Percentiles rank a stretch among this genome's conserved stretches.
Evolutionary conservation across 345 rosid species (phyloP).

Genomic region (Lepidium aucheri): DNA sequence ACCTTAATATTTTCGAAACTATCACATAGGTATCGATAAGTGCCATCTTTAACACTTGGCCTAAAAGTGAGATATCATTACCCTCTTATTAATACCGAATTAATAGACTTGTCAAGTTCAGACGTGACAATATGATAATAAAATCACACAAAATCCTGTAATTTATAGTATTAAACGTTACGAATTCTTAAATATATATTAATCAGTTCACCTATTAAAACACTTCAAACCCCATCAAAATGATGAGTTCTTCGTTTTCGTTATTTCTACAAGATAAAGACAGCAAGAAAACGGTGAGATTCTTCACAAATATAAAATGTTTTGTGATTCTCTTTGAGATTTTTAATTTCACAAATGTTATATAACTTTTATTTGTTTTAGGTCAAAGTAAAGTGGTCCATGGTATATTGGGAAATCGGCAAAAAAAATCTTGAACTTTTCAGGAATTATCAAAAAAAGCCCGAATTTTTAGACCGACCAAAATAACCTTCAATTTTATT

Average conservation of each 20-base stretch:
- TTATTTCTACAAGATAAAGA: neutral
- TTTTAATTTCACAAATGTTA: neutral
- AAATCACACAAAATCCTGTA: constrained; percentile 9
- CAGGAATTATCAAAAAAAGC: no score
- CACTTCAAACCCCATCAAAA: neutral
- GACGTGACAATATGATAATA: constrained; percentile 11
- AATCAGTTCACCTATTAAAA: neutral
- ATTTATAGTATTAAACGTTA: constrained; percentile 4
- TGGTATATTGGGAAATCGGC: no score
- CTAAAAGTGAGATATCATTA: neutral
- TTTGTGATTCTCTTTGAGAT: neutral
- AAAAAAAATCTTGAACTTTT: no score
- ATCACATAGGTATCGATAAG: neutral
- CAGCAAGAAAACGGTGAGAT: constrained; percentile 3
- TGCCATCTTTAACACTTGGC: neutral
- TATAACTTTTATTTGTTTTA: neutral
- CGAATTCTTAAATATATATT: neutral
- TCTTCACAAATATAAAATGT: neutral
- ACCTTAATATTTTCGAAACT: neutral
- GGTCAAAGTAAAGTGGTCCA: constrained; percentile 5
- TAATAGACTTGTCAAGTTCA: constrained; percentile 7
- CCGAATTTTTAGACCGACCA: no score
- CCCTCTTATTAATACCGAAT: neutral
- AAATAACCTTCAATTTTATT: no score
- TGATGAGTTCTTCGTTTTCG: neutral